Evolutionary conservation across 129 eudicot species (phyloP), one percentile per base, ranked within the genome.

Genomic region (Pulicaria dysenterica): DNA sequence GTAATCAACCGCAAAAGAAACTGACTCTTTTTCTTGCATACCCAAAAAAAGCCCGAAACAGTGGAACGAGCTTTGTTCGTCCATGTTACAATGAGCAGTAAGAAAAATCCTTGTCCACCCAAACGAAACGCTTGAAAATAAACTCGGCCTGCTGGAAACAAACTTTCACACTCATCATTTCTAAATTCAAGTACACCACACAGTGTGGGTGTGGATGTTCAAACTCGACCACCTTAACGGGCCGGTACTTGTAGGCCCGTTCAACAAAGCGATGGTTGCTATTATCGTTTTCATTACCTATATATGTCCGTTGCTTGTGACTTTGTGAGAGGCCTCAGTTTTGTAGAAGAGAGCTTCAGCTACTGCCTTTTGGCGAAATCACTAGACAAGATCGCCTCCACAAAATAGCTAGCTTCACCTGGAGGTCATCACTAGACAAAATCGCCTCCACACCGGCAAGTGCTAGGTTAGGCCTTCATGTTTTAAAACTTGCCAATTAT

Each of bases 31-130:
- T 69, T 84, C 92, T 58, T 84, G 91, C 96, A 90, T 93, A 0
- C 92, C 96, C 80, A 93, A 76, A 59, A 93, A 93, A 68, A 90
- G 78, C 66, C 95, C 98, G 53, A 93, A 93, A 63, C 95, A 89
- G 45, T 84, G 92, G 65, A 76, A 80, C 12, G 73, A 57, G 74
- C 83, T 83, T 74, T 87, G 92, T 45, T 85, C 90, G 75, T 87
- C 96, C 92, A 84, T 81, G 63, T 87, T 84, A 74, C 96, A 87
- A 37, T 93, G 98, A 7, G 90, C 0, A 89, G 87, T 63, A 93
- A 68, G 82, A 85, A 87, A 75, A 93, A 93, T 7, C 95, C 95
- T 65, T 90, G 92, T 38, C 92, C 96, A 0, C 96, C 95, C n/a
- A 89, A 77, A 75, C 85, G 95, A 58, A 93, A 93, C 0, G 92